Evolutionary conservation across 2,329 filamentous ascomycete genomes (phyloP), one percentile per base, ranked within the genome.

Genomic region (Paecilomyces niveus): DNA sequence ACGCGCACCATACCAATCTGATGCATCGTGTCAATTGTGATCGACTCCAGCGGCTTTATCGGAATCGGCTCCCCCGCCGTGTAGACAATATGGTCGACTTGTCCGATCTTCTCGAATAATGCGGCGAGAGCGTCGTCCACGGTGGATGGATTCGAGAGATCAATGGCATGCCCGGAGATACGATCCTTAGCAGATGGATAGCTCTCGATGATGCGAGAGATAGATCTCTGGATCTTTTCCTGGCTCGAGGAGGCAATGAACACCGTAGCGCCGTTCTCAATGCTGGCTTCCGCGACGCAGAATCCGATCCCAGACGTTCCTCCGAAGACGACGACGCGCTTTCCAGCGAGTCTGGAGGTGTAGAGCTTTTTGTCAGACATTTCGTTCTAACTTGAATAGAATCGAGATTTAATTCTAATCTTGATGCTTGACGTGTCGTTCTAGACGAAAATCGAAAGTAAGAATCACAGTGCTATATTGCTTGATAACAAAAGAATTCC

Each of bases 211-310:
- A 51, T 51, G 15, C n/a, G 15, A 21, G 49, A 51, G n/a, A 51
- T 26, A 10, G n/a, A 11, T 8, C 18, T 22, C 15, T 51, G 7
- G 49, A 51, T 26, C 18, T 26, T 21, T 51, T 51, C 49, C 18
- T 21, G 13, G 18, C 13, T 21, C 7, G 49, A 51, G 11, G 49
- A 51, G 18, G 49, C 15, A 11, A 51, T 51, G 49, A 51, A 10
- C 18, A 51, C 49, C 18, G 49, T 51, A 51, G 49, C 49, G 15
- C 49, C 49, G 54, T 29, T 32, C 56, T 56, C 26, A 65, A 68
- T 49, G 64, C 65, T 6, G 65, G 65, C 7, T 68, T 68, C 62
- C 63, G 62, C 56, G 26, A 33, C 4, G 26, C 55, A 11, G 62
- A 61, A 26, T 60, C 60, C 56, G 63, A 65, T 51, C 6, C 33